Evolutionary conservation across 202 grass and related monocot species (phyloP).

Genomic region (Panicum hallii): DNA sequence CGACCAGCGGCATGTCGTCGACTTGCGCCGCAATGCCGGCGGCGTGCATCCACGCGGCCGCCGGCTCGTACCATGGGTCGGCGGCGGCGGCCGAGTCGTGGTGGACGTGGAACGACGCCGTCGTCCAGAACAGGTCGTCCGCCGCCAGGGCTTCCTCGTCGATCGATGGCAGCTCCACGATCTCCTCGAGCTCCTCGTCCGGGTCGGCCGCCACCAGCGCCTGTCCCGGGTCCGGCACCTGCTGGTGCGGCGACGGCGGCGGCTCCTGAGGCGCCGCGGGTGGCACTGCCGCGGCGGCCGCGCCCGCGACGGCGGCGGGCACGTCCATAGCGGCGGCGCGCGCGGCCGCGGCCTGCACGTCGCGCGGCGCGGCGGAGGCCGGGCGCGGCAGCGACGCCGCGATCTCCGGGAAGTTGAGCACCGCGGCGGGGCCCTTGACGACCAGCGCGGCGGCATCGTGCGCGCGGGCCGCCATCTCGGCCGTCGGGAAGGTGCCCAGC

Average conservation of each 20-base stretch:
- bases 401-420: conserved; percentile 75
- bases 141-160: conserved; percentile 22
- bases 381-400: conserved; percentile 58
- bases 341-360: conserved; percentile 69
- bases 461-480: conserved; percentile 81
- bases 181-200: conserved; percentile 54
- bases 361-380: conserved; percentile 48
- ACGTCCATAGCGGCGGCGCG: conserved; percentile 69
- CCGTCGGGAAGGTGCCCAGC: conserved; percentile 83
- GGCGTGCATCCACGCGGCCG: conserved; percentile 25
- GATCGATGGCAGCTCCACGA: conserved; percentile 50
- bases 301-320: conserved; percentile 41
- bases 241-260: background rate
- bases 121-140: conserved; percentile 20
- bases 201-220: too few relatives aligned
- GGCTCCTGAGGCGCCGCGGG: background rate
- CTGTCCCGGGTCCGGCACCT: background rate
- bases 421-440: conserved; percentile 66
- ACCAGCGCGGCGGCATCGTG: conserved; percentile 75
- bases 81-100: background rate
- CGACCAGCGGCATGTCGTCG: conserved; percentile 21
- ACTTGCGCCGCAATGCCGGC: conserved; percentile 34
- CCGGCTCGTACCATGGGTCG: conserved; percentile 39
- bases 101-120: conserved; percentile 18
- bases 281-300: background rate